Conservation (phyloP, 2,329 filamentous ascomycete species). For the Trichoderma pleuroti region DNA sequence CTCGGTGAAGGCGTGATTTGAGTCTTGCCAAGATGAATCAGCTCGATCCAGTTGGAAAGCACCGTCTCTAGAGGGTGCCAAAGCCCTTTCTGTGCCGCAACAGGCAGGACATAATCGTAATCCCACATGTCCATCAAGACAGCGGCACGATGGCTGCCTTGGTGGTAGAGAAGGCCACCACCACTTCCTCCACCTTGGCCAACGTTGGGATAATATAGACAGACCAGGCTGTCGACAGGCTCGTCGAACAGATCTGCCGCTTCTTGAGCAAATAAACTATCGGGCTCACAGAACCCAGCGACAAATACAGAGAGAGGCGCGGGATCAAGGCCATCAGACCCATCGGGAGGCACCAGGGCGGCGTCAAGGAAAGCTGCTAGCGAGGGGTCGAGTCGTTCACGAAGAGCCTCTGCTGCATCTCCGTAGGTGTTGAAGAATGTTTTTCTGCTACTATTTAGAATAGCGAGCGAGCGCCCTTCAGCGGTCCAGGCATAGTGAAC, state of each 20-base stretch:
- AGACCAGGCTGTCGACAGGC: constrained; percentile 25
- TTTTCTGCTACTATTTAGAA: background rate
- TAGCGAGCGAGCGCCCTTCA: constrained; percentile 23
- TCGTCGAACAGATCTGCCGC: constrained; percentile 25
- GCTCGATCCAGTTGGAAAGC: constrained; percentile 27
- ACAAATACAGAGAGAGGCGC: background rate
- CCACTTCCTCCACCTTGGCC: constrained; percentile 20
- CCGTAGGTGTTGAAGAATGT: background rate
- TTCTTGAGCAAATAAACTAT: constrained; percentile 24
- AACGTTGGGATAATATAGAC: constrained; percentile 25
- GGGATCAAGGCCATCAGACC: background rate
- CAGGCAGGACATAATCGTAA: constrained; percentile 23
- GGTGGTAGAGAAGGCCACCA: constrained; percentile 32
- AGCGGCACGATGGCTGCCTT: constrained; percentile 24
- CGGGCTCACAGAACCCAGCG: background rate
- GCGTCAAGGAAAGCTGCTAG: background rate
- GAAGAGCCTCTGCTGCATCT: background rate
- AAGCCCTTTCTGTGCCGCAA: constrained; percentile 22
- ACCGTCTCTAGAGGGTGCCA: constrained; percentile 31
- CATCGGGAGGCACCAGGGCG: background rate
- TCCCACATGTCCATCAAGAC: constrained; percentile 27
- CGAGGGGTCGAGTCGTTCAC: background rate
- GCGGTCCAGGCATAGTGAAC: constrained; percentile 28
- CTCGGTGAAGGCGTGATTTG: constrained; percentile 23
- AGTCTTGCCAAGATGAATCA: constrained; percentile 27